These are phyloP conservation scores for Aureobasidium sp. DNA, from an alignment of 2,329 filamentous ascomycete species.

Conservation along the genomic window DNA sequence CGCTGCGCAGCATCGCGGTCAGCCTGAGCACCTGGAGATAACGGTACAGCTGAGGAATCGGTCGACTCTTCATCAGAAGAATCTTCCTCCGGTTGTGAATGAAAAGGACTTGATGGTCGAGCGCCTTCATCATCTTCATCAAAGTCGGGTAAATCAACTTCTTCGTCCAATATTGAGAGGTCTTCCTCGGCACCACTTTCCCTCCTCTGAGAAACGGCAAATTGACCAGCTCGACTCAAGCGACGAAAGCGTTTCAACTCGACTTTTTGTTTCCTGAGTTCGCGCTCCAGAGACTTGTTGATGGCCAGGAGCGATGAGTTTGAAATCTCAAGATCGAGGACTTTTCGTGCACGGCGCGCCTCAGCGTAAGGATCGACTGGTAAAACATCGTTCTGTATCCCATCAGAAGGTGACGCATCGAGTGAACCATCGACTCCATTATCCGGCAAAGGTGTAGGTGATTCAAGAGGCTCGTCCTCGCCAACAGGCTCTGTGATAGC, in stretches of 20 bases:
- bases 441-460: not conserved
- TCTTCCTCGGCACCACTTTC: not conserved
- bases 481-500: not conserved
- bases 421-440: not conserved
- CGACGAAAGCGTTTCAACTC: conserved; percentile 80
- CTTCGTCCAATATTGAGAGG: conserved; percentile 20
- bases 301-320: conserved; percentile 93
- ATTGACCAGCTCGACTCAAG: conserved; percentile 70
- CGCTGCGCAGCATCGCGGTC: conserved; percentile 45
- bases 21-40: conserved; percentile 31
- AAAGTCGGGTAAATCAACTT: conserved; percentile 29
- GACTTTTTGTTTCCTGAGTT: conserved; percentile 81
- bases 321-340: conserved; percentile 91
- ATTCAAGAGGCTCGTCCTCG: not conserved
- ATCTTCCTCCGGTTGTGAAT: conserved; percentile 13
- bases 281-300: conserved; percentile 83
- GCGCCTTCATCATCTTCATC: conserved; percentile 27
- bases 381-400: conserved; percentile 32
- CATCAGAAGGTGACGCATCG: not conserved
- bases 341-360: conserved; percentile 84
- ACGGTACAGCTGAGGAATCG: conserved; percentile 23
- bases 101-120: conserved; percentile 19
- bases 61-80: conserved; percentile 26
- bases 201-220: conserved; percentile 46
- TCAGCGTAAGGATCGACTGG: conserved; percentile 70